Evolutionary conservation across 148 eudicot species (phyloP).

Genomic region (Rhododendron vialii): DNA sequence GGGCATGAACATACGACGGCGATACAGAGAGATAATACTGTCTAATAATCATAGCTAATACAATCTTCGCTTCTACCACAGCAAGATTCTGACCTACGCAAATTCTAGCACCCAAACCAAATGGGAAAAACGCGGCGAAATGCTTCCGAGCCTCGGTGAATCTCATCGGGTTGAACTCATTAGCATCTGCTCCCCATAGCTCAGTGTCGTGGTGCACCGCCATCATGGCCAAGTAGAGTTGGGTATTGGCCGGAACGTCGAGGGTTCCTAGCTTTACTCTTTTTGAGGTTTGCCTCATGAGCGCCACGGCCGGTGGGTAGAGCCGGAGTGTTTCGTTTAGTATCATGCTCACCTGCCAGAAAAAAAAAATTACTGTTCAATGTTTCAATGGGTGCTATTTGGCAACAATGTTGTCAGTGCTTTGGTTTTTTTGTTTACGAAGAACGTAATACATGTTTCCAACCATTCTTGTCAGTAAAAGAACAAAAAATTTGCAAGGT

Average conservation of each 20-base stretch:
- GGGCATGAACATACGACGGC: conserved; percentile 69
- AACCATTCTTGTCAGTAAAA: too few relatives aligned
- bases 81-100: conserved; percentile 80
- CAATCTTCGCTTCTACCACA: conserved; percentile 57
- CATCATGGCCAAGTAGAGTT: conserved; percentile 50
- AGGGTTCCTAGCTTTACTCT: conserved; percentile 38
- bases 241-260: conserved; percentile 48
- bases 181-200: conserved; percentile 76
- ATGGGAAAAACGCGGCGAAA: conserved; percentile 39
- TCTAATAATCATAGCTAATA: conserved; percentile 46
- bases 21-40: conserved; percentile 37
- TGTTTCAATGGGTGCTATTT: neutral
- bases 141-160: conserved; percentile 16
- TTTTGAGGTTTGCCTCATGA: conserved; percentile 44
- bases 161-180: conserved; percentile 67
- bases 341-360: conserved; percentile 53
- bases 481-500: too few relatives aligned
- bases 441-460: too few relatives aligned
- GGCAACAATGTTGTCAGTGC: neutral
- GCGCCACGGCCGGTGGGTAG: conserved; percentile 62
- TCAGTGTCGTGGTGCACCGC: conserved; percentile 64
- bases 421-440: too few relatives aligned
- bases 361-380: neutral
- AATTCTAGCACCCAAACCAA: conserved; percentile 56
- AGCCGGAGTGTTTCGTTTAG: conserved; percentile 67